phyloP scores from a whole-genome alignment of 345 rosid species.

The Conringia planisiliqua region DNA sequence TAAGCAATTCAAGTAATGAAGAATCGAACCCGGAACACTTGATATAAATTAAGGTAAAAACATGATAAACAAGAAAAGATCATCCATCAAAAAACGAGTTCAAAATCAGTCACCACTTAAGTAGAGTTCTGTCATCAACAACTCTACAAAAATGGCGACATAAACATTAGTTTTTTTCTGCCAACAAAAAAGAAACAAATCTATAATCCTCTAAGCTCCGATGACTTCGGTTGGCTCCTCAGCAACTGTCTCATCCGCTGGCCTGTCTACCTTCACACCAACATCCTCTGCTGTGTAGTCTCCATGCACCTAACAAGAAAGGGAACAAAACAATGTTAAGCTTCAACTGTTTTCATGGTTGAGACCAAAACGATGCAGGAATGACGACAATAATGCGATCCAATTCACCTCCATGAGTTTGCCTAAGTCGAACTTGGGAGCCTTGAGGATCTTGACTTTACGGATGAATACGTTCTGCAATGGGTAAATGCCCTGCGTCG shows the following conservation, averaged over 20 bases:
- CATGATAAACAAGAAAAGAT: neutral
- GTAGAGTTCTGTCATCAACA: neutral
- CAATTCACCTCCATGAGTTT: constrained; percentile 74
- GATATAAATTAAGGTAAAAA: neutral
- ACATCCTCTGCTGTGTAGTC: constrained; percentile 33
- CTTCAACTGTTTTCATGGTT: neutral
- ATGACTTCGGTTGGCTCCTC: constrained; percentile 30
- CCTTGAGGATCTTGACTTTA: constrained; percentile 86
- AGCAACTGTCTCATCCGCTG: constrained; percentile 22
- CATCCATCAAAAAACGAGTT: constrained; percentile 22
- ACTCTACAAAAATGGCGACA: constrained; percentile 7
- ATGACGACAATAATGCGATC: neutral
- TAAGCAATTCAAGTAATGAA: neutral
- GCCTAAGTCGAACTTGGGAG: constrained; percentile 96
- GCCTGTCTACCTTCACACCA: constrained; percentile 37
- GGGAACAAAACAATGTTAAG: neutral
- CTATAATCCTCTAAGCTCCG: constrained; percentile 32
- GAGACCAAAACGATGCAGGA: neutral
- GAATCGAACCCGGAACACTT: neutral
- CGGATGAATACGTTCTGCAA: constrained; percentile 86
- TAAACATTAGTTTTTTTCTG: constrained; percentile 2
- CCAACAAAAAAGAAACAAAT: neutral
- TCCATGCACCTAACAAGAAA: constrained; percentile 29
- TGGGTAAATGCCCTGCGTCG: constrained; percentile 71
- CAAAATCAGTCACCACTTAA: neutral